These are phyloP conservation scores for Rhynchospora pubera DNA, from an alignment of 176 grass and related monocot genomes.

Conservation along the genomic window DNA sequence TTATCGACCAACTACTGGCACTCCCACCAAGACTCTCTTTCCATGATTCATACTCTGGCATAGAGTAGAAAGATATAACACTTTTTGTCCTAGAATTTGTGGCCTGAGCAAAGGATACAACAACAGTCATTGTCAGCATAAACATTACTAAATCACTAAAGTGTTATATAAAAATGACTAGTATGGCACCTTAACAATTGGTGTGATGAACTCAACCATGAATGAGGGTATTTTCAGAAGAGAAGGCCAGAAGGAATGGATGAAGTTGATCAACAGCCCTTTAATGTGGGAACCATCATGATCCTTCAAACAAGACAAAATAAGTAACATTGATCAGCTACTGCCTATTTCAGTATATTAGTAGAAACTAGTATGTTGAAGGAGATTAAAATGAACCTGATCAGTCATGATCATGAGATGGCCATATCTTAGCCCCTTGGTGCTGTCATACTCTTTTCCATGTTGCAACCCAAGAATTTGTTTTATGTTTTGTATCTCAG, in stretches of 20 bases:
- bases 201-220: conserved; percentile 85
- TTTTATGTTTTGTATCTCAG: conserved; percentile 79
- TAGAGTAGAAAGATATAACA: conserved; percentile 60
- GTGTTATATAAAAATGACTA: neutral
- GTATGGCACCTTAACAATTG: conserved; percentile 65
- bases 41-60: conserved; percentile 90
- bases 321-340: neutral
- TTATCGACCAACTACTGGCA: conserved; percentile 59
- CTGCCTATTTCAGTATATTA: neutral
- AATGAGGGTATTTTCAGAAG: conserved; percentile 73
- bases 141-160: neutral
- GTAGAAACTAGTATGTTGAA: neutral
- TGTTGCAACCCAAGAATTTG: conserved; percentile 87
- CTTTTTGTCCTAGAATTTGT: conserved; percentile 33
- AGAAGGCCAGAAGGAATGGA: conserved; percentile 83
- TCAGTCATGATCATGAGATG: conserved; percentile 99
- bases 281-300: conserved; percentile 96
- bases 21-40: conserved; percentile 46
- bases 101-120: conserved; percentile 34
- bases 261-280: conserved; percentile 80
- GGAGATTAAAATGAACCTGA: conserved; percentile 38
- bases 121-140: neutral
- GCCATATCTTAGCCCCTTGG: conserved; percentile 88
- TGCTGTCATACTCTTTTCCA: conserved; percentile 48
- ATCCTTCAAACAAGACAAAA: conserved; percentile 32